Evolutionary conservation across 352 stramenopile species (phyloP).

Genomic region (Phytophthora lateralis): DNA sequence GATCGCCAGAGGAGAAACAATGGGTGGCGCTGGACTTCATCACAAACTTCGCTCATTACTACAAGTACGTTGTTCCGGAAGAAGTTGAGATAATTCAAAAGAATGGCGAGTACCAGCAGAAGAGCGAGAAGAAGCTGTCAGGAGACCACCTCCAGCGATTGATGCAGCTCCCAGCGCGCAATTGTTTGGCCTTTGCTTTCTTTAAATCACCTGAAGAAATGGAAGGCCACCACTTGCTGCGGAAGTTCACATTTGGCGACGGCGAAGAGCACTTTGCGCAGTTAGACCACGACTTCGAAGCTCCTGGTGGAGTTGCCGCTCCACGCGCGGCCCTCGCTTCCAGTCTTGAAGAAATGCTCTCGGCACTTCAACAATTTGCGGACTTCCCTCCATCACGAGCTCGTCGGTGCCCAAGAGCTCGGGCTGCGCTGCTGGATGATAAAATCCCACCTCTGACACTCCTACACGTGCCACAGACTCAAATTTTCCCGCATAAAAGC

Average conservation of each 20-base stretch:
- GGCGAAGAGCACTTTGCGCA: conserved; percentile 64
- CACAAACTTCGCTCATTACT: conserved; percentile 69
- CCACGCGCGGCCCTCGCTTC: conserved; percentile 18
- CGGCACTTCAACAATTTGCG: conserved; percentile 33
- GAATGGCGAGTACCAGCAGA: conserved; percentile 56
- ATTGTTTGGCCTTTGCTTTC: conserved; percentile 75
- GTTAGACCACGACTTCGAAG: conserved; percentile 47
- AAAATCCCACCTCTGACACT: conserved; percentile 32
- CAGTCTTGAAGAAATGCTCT: conserved; percentile 45
- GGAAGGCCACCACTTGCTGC: conserved; percentile 57
- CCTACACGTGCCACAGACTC: conserved; percentile 46
- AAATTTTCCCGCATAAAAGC: conserved; percentile 67
- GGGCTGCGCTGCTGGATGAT: conserved; percentile 45
- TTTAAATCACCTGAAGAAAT: conserved; percentile 65
- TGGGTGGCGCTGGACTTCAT: conserved; percentile 76
- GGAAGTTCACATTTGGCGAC: conserved; percentile 77
- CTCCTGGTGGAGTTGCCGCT: conserved; percentile 14
- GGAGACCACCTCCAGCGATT: conserved; percentile 58
- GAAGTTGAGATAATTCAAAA: conserved; percentile 72
- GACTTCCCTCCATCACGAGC: conserved; percentile 15
- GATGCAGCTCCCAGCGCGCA: conserved; percentile 59
- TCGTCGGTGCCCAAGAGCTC: conserved; percentile 22
- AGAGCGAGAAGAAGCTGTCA: conserved; percentile 36
- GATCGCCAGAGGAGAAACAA: conserved; percentile 59
- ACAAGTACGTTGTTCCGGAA: conserved; percentile 52